Base-by-base conservation (phyloP, 2,329 filamentous ascomycete genomes). In the Dichotomopilus funicola region DNA sequence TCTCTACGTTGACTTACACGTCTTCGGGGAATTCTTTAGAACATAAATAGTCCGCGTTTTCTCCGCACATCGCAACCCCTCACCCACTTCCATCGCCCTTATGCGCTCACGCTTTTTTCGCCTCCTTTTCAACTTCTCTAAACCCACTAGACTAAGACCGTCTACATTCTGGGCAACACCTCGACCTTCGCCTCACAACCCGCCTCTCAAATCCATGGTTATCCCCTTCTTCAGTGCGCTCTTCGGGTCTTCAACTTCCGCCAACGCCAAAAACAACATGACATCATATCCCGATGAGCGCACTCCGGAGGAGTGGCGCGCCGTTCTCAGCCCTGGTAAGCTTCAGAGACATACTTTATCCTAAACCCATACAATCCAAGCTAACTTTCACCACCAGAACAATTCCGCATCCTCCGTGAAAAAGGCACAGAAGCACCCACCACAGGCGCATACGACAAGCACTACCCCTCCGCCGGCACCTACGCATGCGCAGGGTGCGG, bases 341-440 rank as follows among this genome's bases (percentile, higher is more conserved):
- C n/a, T 35, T 40, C 35, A 37, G 41, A 49, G 51, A 27, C 8
- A 11, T 36, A 35, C n/a, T 19, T 27, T 34, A 31, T 35, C n/a
- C 9, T 4, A 2, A 4, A 10, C n/a, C 45, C 5, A 27, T 43
- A 33, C 37, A 12, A 42, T 8, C 6, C 3, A 48, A 44, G 61
- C 19, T 41, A 44, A 51, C 43, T 27, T 4, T 2, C 6, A 8
- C 41, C 2, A 37, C 41, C 65, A 96, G 92, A 96, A 67, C 94
- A 99, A 79, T 99, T 97, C 78, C 89, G 89, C 62, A 81, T 99
- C 68, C 83, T 99, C 54, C 87, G 94, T 61, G 77, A 95, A 70
- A 92, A 96, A 71, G 94, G 91, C 65, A 99, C 94, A 46, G 95
- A 99, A 70, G 73, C 82, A 2, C 82, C 92, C 12, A 85, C 82